Conservation (phyloP, 202 grass and related monocot species). For the Dendrocalamus latiflorus region DNA sequence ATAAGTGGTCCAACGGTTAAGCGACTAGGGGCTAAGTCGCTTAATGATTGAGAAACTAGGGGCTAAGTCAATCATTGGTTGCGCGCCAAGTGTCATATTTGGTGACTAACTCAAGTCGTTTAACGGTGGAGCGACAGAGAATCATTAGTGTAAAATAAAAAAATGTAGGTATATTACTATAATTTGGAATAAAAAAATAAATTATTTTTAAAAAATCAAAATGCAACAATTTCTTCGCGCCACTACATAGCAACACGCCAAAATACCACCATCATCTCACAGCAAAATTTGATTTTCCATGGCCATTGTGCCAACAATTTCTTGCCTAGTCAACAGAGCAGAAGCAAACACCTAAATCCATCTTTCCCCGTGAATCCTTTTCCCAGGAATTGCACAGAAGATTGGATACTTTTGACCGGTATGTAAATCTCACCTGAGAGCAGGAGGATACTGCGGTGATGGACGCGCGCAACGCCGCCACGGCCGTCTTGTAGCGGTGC, state of each 20-base stretch:
- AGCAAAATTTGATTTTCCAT: background rate
- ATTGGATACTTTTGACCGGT: too few relatives aligned
- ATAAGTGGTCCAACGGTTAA: too few relatives aligned
- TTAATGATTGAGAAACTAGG: too few relatives aligned
- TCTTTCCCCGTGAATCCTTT: background rate
- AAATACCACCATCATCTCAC: background rate
- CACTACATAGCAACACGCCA: background rate
- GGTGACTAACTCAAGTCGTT: too few relatives aligned
- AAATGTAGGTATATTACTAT: too few relatives aligned
- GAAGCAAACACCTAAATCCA: background rate
- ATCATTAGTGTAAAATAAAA: too few relatives aligned
- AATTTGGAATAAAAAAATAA: too few relatives aligned
- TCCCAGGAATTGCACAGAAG: background rate
- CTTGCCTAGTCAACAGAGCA: background rate
- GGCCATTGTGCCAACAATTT: background rate
- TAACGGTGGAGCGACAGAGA: too few relatives aligned
- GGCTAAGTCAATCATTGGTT: too few relatives aligned
- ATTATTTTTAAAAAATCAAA: too few relatives aligned
- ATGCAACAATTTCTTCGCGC: background rate
- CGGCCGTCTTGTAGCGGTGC: conserved; percentile 40
- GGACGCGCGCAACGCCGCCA: conserved; percentile 30
- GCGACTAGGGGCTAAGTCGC: too few relatives aligned
- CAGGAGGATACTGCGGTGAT: conserved; percentile 30
- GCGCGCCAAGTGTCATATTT: too few relatives aligned
- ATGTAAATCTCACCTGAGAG: conserved; percentile 24